Evolutionary conservation across 441 rosid genomes (phyloP).

Genomic region (Pelargonium citronellum): DNA sequence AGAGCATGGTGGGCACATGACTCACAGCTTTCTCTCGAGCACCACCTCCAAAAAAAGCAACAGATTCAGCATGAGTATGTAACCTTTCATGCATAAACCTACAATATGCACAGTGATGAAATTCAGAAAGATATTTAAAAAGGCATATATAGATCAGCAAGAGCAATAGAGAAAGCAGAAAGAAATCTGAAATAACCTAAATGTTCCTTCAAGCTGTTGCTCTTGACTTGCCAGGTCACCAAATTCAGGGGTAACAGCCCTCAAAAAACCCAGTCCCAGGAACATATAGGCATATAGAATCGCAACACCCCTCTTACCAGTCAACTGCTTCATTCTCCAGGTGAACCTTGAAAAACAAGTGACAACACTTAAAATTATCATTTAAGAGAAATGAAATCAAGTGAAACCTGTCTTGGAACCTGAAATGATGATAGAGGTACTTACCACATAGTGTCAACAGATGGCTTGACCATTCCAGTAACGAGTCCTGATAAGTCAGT

Average conservation of each 20-base stretch:
- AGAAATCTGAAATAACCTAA: conserved; percentile 52
- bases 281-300: conserved; percentile 94
- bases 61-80: conserved; percentile 93
- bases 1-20: conserved; percentile 15
- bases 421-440: conserved; percentile 24
- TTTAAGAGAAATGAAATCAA: conserved; percentile 13
- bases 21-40: conserved; percentile 97
- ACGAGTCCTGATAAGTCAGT: conserved; percentile 81
- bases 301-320: conserved; percentile 95
- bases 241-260: conserved; percentile 89
- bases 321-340: conserved; percentile 99
- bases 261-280: conserved; percentile 89
- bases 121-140: conserved; percentile 17
- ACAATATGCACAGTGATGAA: conserved; percentile 17
- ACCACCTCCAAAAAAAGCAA: conserved; percentile 99
- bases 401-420: neutral
- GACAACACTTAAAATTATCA: conserved; percentile 17
- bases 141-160: conserved; percentile 11
- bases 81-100: conserved; percentile 99
- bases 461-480: conserved; percentile 99
- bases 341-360: conserved; percentile 66
- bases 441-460: conserved; percentile 93
- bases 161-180: conserved; percentile 12
- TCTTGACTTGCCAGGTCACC: conserved; percentile 85
- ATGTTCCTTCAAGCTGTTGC: conserved; percentile 94